Evolutionary conservation across 208 protist species (phyloP).

Genomic region (Leishmania tarentolae): DNA sequence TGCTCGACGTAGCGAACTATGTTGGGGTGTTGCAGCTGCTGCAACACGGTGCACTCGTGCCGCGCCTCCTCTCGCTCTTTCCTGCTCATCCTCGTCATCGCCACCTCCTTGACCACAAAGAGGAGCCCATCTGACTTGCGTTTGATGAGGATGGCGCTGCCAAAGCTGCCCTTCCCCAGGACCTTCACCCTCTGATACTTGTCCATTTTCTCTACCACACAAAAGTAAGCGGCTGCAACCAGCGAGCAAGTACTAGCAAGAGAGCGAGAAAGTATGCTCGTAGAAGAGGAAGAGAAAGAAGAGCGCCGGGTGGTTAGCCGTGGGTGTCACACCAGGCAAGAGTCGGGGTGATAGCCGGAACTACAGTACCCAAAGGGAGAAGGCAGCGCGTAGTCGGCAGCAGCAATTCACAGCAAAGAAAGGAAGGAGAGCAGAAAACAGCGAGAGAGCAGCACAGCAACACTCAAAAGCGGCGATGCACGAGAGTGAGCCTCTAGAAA

Average conservation of each 20-base stretch:
- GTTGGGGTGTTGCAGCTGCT: constrained; percentile 90
- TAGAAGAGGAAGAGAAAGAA: background rate
- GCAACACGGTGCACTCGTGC: constrained; percentile 83
- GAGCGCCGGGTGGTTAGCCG: background rate
- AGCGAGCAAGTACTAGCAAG: background rate
- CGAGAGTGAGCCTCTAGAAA: background rate
- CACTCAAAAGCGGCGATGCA: background rate
- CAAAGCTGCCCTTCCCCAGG: constrained; percentile 93
- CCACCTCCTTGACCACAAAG: constrained; percentile 93
- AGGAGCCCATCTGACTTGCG: constrained; percentile 77
- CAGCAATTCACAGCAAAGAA: background rate
- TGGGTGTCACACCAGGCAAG: background rate
- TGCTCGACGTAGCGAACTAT: constrained; percentile 94
- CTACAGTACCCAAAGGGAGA: background rate
- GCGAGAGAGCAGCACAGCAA: background rate
- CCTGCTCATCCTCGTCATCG: constrained; percentile 77
- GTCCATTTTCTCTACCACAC: constrained; percentile 54
- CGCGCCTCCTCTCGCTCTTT: constrained; percentile 91
- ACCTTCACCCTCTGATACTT: constrained; percentile 91
- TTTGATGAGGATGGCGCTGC: constrained; percentile 92
- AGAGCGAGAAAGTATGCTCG: background rate
- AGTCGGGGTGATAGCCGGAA: background rate
- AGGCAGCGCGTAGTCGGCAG: too few species aligned
- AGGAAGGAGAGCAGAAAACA: background rate
- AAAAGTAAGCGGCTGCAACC: background rate